Evolutionary conservation across 2,329 filamentous ascomycete species (phyloP).

Genomic region (Trichoderma citrinoviride): DNA sequence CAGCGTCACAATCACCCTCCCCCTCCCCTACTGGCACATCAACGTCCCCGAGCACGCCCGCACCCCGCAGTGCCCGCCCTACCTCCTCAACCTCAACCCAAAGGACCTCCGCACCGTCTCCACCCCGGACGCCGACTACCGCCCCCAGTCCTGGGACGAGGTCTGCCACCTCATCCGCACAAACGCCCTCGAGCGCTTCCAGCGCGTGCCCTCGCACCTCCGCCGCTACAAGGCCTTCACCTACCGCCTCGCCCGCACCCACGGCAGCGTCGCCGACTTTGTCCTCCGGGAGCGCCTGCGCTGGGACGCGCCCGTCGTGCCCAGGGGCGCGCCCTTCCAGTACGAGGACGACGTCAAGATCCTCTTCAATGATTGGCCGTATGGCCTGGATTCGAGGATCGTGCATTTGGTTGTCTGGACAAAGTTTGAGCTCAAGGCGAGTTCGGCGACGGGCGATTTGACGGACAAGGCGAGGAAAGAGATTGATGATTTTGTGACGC

Average conservation of each 20-base stretch:
- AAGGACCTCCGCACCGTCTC: constrained; percentile 71
- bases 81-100: constrained; percentile 57
- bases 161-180: constrained; percentile 59
- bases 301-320: constrained; percentile 56
- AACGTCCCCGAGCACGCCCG: constrained; percentile 67
- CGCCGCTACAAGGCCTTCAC: constrained; percentile 74
- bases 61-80: constrained; percentile 67
- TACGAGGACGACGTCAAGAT: constrained; percentile 63
- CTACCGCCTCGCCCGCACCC: constrained; percentile 58
- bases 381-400: constrained; percentile 74
- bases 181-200: constrained; percentile 74
- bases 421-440: constrained; percentile 76
- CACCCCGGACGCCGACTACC: constrained; percentile 67
- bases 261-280: constrained; percentile 78
- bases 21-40: constrained; percentile 72
- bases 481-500: constrained; percentile 69
- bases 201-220: constrained; percentile 72
- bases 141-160: constrained; percentile 64
- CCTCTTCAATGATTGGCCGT: constrained; percentile 91
- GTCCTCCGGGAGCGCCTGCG: constrained; percentile 66
- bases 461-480: constrained; percentile 59
- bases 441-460: constrained; percentile 62
- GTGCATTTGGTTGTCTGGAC: constrained; percentile 91
- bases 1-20: constrained; percentile 27
- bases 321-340: constrained; percentile 42